phyloP scores from a whole-genome alignment of 768 basidiomycete species.

The Calvatia gigantea region DNA sequence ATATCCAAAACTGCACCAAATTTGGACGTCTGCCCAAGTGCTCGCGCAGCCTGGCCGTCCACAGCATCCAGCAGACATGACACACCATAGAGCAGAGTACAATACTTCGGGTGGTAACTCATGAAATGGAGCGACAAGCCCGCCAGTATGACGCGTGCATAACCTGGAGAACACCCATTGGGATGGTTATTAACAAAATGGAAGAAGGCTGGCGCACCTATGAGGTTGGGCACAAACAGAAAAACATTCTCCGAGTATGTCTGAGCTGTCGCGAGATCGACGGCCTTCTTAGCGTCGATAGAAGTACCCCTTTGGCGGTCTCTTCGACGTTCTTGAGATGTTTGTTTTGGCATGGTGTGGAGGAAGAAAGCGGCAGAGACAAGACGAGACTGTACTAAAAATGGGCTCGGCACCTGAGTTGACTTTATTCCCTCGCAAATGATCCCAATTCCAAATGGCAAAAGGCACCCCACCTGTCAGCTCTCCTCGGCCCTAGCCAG shows the following conservation, averaged over 20 bases:
- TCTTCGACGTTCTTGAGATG: too few relatives aligned
- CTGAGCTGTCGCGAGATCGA: slow-evolving; percentile 84
- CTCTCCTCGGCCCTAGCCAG: not conserved
- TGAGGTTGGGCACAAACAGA: slow-evolving; percentile 94
- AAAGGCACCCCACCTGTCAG: not conserved
- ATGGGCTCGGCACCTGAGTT: not conserved
- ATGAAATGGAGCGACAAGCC: slow-evolving; percentile 87
- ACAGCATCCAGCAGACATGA: slow-evolving; percentile 94
- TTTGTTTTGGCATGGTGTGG: slow-evolving; percentile 28
- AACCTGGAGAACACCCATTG: slow-evolving; percentile 51
- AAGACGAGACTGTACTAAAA: not conserved
- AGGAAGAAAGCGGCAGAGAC: slow-evolving; percentile 7
- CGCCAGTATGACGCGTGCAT: slow-evolving; percentile 87
- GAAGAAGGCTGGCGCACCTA: slow-evolving; percentile 54
- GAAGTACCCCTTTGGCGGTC: slow-evolving; percentile 47
- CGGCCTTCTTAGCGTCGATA: slow-evolving; percentile 77
- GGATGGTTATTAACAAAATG: slow-evolving; percentile 9
- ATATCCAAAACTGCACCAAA: slow-evolving; percentile 98
- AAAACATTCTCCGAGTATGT: slow-evolving; percentile 94
- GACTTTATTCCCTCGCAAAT: slow-evolving; percentile 3
- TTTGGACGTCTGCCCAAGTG: slow-evolving; percentile 87
- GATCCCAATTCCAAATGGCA: slow-evolving; percentile 4
- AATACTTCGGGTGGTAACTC: slow-evolving; percentile 92
- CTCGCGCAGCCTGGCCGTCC: slow-evolving; percentile 89
- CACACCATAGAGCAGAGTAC: slow-evolving; percentile 83